Base-by-base conservation (phyloP, 2,329 filamentous ascomycete species). In the Colletotrichum sp. region DNA sequence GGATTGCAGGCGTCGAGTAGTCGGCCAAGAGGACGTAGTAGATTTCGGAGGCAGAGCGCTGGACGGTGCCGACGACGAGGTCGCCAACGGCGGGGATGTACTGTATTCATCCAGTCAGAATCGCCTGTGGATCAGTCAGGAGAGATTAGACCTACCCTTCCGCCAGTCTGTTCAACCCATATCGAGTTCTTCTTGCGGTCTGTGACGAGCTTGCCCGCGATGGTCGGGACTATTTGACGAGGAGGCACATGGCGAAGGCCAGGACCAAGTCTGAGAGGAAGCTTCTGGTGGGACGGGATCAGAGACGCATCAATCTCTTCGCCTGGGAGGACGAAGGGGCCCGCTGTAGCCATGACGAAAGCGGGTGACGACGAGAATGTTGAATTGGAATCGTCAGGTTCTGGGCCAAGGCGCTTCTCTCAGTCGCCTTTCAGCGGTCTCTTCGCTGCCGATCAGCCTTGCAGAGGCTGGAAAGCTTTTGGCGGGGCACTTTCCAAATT, bases 41-140 rank as follows among this genome's bases (percentile, higher is more conserved):
- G 83, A 91, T 90, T 80, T 99, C 97, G 73, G 90, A 88, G 67
- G 92, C 90, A 71, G 92, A 93, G 83, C 93, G 94, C 81, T 95
- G 92, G 80, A 99, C 90, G 78, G 95, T 96, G 75, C 95, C 96
- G 82, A 99, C 95, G 79, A 99, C 93, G 64, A 98, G 92, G 84
- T 99, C 97, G 82, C 94, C 93, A n/a, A 90, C 87, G 21, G 92
- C 90, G 15, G 97, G 95, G 44, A 92, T 89, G 82, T 99, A 99
- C 92, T 97, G 69, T 49, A 81, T 81, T 18, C 26, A 9, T 10
- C 49, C 24, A 82, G 78, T 78, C 83, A 88, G 75, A n/a, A 13
- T 13, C 2, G 28, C n/a, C 26, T 10, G 32, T 64, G 32, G 10
- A 39, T 8, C 24, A 9, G 15, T 26, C 34, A 10, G 8, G 15